Base-by-base conservation (phyloP, 768 basidiomycete genomes). In the Pleurotus giganteus region DNA sequence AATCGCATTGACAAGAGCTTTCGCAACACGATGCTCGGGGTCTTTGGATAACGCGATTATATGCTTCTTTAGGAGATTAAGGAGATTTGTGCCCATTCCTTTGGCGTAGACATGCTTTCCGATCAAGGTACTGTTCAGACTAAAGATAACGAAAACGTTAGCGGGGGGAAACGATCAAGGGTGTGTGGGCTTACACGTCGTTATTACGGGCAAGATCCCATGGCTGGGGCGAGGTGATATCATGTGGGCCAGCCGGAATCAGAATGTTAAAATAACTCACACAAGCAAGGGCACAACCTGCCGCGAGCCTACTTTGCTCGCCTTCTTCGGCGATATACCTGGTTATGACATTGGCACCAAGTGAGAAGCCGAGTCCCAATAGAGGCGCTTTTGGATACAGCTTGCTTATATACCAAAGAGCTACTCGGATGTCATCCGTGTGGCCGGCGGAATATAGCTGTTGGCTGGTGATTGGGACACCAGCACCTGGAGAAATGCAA, bases 271-370 rank as follows among this genome's bases (percentile, higher is more conserved):
- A 54, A 39, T 31, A 42, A 76, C 88, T 68, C 71, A 94, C 87
- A 70, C 91, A 90, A 66, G 75, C 90, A 15, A 94, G 72, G 15
- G 79, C 82, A 70, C 85, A 87, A 27, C 82, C 89, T 3, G 85
- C 82, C 51, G 69, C 69, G 28, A 94, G 67, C 56, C 88, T 80
- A 62, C 83, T 81, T 19, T 73, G 63, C 32, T 74, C 74, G 12
- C 89, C 85, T 65, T 96, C 89, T 71, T 96, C 88, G 4, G 89
- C 93, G 47, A 95, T 72, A 68, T 97, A 97, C 58, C 91, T 81
- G 29, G 93, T 89, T 61, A 98, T 71, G 31, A 98, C 89, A 66
- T 91, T 93, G 39, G 94, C 90, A 39, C 96, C 97, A 32, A 99
- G 81, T 3, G 94, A 97, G 75, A 96, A 98, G 5, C 95, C 93